Evolutionary conservation across 495 filamentous ascomycete genomes (phyloP), one percentile per base, ranked within the genome.

Genomic region (Mytilinidion resinicola): DNA sequence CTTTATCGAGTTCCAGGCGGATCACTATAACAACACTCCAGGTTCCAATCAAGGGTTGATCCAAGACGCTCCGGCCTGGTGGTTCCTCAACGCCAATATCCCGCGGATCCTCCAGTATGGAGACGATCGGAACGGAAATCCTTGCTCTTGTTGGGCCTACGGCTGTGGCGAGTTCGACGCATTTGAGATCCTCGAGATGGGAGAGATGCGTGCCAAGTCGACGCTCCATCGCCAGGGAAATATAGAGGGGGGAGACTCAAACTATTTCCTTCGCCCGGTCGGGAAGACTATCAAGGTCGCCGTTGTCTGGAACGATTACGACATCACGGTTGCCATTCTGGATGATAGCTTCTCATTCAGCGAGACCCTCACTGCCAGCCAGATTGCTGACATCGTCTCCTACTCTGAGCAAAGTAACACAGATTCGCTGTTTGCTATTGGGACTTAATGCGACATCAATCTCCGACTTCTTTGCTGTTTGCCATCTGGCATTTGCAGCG

Each of bases 101-200:
- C 80, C 85, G 1, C 77, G 78, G 37, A 86, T 82, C 1, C 70
- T 77, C 0, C 86, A 90, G 63, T 90, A 89, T 69, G 76, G 75
- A 38, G 66, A 73, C 33, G 65, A 68, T 2, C 59, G 44, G n/a
- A 43, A 52, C 42, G 51, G 53, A 33, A 53, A 60, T 21, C 59
- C 71, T 0, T 90, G 87, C 74, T 83, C 77, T 46, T 89, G 87
- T 73, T 89, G 85, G 85, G 67, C 70, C 2, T 71, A 77, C 19
- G 83, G 82, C 14, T 90, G 87, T 66, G 87, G 85, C 57, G 86
- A 90, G 73, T 78, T 86, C 47, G 87, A 90, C 67, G 69, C 88
- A 11, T 82, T 86, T 57, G 87, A 90, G 71, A 75, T 86, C 34
- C 78, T 89, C 9, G 63, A 70, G 37, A 38, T 67, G 2, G 80